Evolutionary conservation across 1,284 basidiomycete species (phyloP).

Genomic region (Puccinia horiana): DNA sequence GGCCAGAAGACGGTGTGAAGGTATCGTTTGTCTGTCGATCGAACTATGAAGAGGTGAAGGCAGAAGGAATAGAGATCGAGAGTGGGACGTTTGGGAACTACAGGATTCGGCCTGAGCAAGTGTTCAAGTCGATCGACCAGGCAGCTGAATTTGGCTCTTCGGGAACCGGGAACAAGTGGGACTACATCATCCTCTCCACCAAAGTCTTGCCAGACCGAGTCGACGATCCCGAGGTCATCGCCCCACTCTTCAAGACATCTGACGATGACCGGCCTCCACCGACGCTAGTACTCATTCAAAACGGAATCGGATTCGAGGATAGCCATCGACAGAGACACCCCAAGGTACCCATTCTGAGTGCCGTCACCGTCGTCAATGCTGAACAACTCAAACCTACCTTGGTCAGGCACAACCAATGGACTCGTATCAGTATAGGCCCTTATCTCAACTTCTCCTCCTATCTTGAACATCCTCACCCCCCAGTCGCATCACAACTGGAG

Average conservation of each 20-base stretch:
- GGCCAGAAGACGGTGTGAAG: constrained; percentile 51
- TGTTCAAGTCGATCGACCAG: constrained; percentile 58
- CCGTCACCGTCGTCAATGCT: constrained; percentile 61
- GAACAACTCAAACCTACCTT: constrained; percentile 59
- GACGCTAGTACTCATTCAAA: constrained; percentile 61
- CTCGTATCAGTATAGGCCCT: constrained; percentile 60
- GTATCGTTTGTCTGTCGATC: constrained; percentile 62
- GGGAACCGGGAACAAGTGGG: constrained; percentile 53
- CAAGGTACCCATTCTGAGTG: constrained; percentile 58
- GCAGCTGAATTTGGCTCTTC: constrained; percentile 49
- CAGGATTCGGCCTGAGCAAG: constrained; percentile 58
- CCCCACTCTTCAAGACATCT: constrained; percentile 55
- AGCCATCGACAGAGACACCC: constrained; percentile 57
- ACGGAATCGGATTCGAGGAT: constrained; percentile 61
- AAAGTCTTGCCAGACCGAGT: constrained; percentile 60
- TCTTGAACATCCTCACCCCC: constrained; percentile 41
- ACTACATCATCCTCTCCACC: constrained; percentile 61
- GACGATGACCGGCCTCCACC: constrained; percentile 48
- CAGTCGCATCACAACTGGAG: constrained; percentile 19
- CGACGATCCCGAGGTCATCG: constrained; percentile 59
- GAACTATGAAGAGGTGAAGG: constrained; percentile 60
- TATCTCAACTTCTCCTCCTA: constrained; percentile 54
- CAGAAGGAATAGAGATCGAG: constrained; percentile 57
- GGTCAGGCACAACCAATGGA: constrained; percentile 62
- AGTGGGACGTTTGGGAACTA: constrained; percentile 61